Conservation (phyloP, 1,139 yeast genomes). For the Tardiomyces digboiensis region DNA sequence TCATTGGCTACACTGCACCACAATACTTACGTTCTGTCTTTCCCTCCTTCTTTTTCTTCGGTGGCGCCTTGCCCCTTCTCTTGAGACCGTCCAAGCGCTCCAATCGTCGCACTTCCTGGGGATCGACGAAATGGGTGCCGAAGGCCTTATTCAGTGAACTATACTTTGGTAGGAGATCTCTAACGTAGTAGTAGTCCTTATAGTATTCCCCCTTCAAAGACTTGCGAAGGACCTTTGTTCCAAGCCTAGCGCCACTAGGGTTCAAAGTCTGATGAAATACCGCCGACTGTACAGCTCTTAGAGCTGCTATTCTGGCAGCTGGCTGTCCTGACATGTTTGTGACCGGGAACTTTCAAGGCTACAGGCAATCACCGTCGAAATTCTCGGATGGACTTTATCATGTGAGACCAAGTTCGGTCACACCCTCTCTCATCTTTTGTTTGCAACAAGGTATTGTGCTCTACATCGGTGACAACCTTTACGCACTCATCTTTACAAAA, state of each 20-base stretch:
- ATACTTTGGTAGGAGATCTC: conserved; percentile 41
- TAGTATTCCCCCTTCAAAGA: conserved; percentile 70
- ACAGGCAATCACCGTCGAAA: background rate
- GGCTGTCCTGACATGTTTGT: conserved; percentile 8
- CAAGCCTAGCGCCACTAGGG: conserved; percentile 64
- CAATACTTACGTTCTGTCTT: conserved; percentile 17
- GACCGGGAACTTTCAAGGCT: background rate
- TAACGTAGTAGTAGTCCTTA: conserved; percentile 67
- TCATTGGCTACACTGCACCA: background rate
- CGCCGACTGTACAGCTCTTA: conserved; percentile 47
- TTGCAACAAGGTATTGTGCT: too few species aligned
- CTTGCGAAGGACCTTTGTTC: conserved; percentile 62
- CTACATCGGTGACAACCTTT: too few species aligned
- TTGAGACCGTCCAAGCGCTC: conserved; percentile 17
- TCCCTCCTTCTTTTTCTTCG: conserved; percentile 56
- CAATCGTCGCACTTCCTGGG: conserved; percentile 52
- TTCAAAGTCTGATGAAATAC: conserved; percentile 59
- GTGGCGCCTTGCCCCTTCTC: conserved; percentile 60
- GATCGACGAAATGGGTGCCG: conserved; percentile 56
- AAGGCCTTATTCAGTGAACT: conserved; percentile 38
- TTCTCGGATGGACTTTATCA: background rate
- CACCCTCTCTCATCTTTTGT: too few species aligned
- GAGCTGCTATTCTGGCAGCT: conserved; percentile 40
- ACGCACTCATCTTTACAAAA: background rate
- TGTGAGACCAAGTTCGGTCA: background rate